These are phyloP conservation scores for Clitoria ternatea DNA, from an alignment of 306 rosid genomes.

Conservation along the genomic window DNA sequence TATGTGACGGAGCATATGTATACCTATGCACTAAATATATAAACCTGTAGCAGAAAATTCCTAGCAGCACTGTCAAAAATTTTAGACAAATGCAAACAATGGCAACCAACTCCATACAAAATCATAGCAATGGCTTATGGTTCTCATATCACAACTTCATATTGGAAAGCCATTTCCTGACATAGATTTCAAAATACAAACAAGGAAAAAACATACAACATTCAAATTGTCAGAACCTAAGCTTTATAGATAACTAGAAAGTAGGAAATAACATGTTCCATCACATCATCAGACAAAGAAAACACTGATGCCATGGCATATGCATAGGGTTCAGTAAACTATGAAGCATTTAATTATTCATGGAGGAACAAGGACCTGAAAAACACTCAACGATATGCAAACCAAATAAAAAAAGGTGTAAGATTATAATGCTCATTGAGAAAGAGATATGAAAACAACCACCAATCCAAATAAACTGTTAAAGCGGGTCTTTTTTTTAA, in stretches of 20 bases:
- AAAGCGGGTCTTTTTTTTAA: background rate
- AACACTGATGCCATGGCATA: background rate
- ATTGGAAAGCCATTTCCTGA: background rate
- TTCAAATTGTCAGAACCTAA: background rate
- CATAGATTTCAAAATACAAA: background rate
- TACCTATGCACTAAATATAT: background rate
- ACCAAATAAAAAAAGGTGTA: background rate
- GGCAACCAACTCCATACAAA: constrained; percentile 4
- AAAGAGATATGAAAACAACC: background rate
- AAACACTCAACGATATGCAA: background rate
- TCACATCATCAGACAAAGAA: constrained; percentile 15
- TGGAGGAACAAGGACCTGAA: constrained; percentile 3
- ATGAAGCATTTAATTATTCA: background rate
- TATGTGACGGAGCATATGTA: background rate
- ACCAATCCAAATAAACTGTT: background rate
- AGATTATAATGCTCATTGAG: background rate
- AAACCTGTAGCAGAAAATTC: background rate
- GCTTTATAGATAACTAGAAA: background rate
- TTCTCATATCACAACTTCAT: background rate
- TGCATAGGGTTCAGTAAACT: background rate
- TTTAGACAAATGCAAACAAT: background rate
- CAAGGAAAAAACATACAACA: background rate
- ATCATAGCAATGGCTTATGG: background rate
- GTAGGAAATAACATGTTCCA: background rate
- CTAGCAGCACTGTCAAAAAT: background rate